phyloP scores from a whole-genome alignment of 2,329 filamentous ascomycete genomes.

The Zarea fungicola region DNA sequence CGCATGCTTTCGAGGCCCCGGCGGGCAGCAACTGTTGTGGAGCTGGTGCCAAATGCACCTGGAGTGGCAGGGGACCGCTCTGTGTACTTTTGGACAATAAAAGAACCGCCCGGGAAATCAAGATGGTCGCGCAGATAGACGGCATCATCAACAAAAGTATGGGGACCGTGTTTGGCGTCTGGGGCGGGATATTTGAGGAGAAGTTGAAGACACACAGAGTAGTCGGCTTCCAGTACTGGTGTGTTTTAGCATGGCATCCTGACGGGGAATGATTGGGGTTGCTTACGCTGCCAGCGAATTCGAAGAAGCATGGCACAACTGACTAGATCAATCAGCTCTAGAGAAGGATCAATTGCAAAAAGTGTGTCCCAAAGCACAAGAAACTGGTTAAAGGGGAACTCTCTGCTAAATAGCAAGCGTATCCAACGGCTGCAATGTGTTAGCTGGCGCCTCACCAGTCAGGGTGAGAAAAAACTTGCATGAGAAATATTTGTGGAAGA shows the following conservation, averaged over 20 bases:
- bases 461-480: conserved; percentile 48
- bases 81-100: conserved; percentile 68
- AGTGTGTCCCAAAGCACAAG: conserved; percentile 86
- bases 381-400: conserved; percentile 83
- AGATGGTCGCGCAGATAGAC: conserved; percentile 66
- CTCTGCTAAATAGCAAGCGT: conserved; percentile 82
- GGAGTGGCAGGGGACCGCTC: conserved; percentile 41
- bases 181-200: conserved; percentile 79
- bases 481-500: conserved; percentile 92
- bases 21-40: conserved; percentile 27
- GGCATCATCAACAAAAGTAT: conserved; percentile 82
- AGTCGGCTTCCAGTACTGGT: conserved; percentile 77
- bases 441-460: background rate
- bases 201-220: conserved; percentile 75
- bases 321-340: conserved; percentile 82
- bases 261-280: background rate
- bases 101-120: conserved; percentile 53
- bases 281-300: conserved; percentile 81
- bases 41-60: conserved; percentile 22
- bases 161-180: conserved; percentile 56
- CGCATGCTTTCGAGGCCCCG: conserved; percentile 31
- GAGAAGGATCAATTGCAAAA: conserved; percentile 75
- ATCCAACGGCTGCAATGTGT: conserved; percentile 74
- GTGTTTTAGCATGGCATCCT: conserved; percentile 20
- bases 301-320: conserved; percentile 90